Conservation (phyloP, 371 early-diverging fungal species). For the Syncephalis plumigaleata region DNA sequence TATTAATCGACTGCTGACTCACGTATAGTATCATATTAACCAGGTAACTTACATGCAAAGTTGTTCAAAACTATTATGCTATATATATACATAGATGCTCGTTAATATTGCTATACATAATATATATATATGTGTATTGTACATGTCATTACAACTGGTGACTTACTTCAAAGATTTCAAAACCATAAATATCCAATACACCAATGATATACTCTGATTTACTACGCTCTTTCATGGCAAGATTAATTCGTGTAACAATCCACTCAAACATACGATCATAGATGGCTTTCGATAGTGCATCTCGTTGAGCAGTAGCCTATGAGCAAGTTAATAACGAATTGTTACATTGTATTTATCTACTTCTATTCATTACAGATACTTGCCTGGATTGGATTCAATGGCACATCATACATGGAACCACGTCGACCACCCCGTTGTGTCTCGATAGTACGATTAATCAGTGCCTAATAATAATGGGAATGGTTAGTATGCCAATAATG, state of each 20-base stretch:
- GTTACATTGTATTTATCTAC: neutral
- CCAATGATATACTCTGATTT: slow-evolving; percentile 65
- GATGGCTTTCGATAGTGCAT: slow-evolving; percentile 72
- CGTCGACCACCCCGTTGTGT: slow-evolving; percentile 66
- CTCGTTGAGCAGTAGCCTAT: slow-evolving; percentile 56
- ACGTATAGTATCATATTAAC: no score
- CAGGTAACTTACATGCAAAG: slow-evolving; percentile 60
- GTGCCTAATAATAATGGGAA: slow-evolving; percentile 10
- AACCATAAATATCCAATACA: slow-evolving; percentile 93
- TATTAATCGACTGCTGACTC: slow-evolving; percentile 4
- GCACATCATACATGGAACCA: slow-evolving; percentile 62
- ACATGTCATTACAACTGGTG: no score
- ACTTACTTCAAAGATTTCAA: slow-evolving; percentile 68
- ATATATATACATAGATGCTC: no score
- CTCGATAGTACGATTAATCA: slow-evolving; percentile 56
- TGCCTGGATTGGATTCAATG: slow-evolving; percentile 53
- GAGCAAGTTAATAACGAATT: neutral
- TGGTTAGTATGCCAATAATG: neutral
- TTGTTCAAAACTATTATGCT: slow-evolving; percentile 98
- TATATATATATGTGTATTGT: no score
- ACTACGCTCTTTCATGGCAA: slow-evolving; percentile 44
- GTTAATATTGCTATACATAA: no score
- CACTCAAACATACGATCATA: slow-evolving; percentile 79
- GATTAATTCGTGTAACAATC: slow-evolving; percentile 73
- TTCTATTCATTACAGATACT: slow-evolving; percentile 2